Percentiles rank a stretch among this genome's conserved stretches.
Conservation (phyloP, 495 filamentous ascomycete species). For the Neurospora sp. region DNA sequence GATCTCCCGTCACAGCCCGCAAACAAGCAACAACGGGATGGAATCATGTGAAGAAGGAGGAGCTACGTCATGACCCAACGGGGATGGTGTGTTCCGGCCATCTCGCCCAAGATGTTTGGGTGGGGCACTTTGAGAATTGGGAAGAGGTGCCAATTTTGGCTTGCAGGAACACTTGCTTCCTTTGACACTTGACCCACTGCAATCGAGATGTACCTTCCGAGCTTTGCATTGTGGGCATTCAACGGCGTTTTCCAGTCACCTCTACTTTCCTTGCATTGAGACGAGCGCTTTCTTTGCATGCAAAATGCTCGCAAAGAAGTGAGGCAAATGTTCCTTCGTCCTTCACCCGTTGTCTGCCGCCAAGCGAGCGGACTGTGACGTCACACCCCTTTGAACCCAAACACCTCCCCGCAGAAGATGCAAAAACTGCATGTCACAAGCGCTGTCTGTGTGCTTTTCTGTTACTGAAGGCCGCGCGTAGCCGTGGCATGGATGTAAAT, state of each 20-base stretch:
- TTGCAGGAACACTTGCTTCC: background rate
- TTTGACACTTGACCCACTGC: background rate
- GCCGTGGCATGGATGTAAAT: background rate
- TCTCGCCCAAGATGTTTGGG: background rate
- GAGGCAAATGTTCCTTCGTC: background rate
- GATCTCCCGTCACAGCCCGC: background rate
- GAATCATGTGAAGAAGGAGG: slow-evolving; percentile 6
- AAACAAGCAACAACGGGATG: background rate
- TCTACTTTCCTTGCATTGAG: background rate
- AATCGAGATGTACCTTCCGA: background rate
- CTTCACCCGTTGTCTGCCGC: background rate
- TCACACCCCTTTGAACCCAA: background rate
- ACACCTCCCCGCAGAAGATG: background rate
- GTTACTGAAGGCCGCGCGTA: background rate
- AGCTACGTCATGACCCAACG: background rate
- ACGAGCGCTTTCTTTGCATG: background rate
- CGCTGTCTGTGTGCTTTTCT: background rate
- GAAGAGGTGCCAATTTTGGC: background rate
- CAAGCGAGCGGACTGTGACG: background rate
- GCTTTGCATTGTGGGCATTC: background rate
- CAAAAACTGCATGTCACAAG: background rate
- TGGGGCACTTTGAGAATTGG: background rate
- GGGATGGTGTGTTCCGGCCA: background rate
- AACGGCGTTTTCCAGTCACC: background rate
- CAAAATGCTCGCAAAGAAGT: background rate